Conservation (phyloP, 2,329 filamentous ascomycete species). For the Pseudogymnoascus sp. region DNA sequence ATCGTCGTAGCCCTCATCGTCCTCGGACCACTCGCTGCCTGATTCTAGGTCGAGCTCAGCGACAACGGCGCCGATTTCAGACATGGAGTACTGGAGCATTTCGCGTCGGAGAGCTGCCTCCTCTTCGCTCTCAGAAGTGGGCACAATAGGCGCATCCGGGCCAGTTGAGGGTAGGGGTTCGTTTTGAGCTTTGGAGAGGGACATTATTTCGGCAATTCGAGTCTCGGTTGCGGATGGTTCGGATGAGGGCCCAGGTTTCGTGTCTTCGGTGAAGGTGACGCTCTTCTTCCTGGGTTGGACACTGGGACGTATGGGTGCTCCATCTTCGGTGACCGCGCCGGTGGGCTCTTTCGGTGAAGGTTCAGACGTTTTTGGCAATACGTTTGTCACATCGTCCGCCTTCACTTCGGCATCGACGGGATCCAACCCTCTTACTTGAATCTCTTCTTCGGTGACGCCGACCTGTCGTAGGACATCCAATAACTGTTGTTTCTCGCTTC, state of each 20-base stretch:
- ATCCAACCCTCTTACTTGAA: conserved; percentile 5
- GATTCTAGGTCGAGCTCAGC: conserved; percentile 85
- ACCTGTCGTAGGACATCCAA: conserved; percentile 69
- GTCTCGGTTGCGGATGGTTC: conserved; percentile 26
- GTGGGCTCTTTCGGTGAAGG: conserved; percentile 1
- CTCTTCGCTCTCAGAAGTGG: conserved; percentile 69
- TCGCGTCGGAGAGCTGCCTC: conserved; percentile 75
- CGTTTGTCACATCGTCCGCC: background rate
- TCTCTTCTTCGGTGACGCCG: conserved; percentile 49
- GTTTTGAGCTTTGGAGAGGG: conserved; percentile 50
- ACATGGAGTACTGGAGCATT: conserved; percentile 85
- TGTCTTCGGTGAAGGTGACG: conserved; percentile 58
- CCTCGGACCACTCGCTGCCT: conserved; percentile 49
- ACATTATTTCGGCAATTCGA: conserved; percentile 51
- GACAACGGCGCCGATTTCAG: conserved; percentile 85
- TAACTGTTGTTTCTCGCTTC: conserved; percentile 60
- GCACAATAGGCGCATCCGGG: conserved; percentile 46
- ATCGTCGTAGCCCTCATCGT: conserved; percentile 47
- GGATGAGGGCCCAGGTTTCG: conserved; percentile 38
- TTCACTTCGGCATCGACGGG: background rate
- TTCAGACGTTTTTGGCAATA: background rate
- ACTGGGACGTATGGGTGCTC: background rate
- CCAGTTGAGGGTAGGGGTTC: conserved; percentile 26
- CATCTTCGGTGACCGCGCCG: background rate
- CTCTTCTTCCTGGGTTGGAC: conserved; percentile 42